phyloP scores from a whole-genome alignment of 306 rosid species.

The Arachis stenosperma region DNA sequence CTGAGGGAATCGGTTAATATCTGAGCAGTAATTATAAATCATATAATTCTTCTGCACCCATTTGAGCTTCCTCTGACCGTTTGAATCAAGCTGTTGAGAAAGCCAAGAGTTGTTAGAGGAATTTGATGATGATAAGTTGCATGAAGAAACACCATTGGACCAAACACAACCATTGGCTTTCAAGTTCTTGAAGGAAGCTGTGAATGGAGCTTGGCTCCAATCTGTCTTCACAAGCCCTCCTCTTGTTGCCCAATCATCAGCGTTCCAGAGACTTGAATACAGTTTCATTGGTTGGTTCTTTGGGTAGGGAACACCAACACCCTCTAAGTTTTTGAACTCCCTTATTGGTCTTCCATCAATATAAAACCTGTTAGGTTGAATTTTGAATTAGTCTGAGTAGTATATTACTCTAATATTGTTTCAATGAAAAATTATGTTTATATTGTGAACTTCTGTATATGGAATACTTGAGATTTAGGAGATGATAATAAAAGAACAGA shows the following conservation, averaged over 20 bases:
- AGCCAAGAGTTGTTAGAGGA: conserved; percentile 45
- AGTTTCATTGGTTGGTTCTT: conserved; percentile 61
- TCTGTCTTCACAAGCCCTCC: conserved; percentile 79
- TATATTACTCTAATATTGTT: no score
- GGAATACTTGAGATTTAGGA: no score
- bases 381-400: neutral
- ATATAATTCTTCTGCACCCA: conserved; percentile 72
- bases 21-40: conserved; percentile 73
- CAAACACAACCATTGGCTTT: conserved; percentile 61
- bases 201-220: conserved; percentile 71
- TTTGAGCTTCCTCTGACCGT: conserved; percentile 44
- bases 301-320: conserved; percentile 58
- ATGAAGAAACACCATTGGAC: conserved; percentile 53
- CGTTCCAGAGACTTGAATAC: conserved; percentile 71
- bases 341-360: conserved; percentile 78
- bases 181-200: conserved; percentile 58
- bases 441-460: no score
- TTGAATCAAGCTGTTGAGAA: conserved; percentile 52
- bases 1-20: conserved; percentile 63
- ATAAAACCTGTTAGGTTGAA: conserved; percentile 48
- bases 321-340: conserved; percentile 68
- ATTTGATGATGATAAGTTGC: conserved; percentile 38
- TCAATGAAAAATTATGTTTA: no score
- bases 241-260: conserved; percentile 79
- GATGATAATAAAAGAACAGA: no score